Percentiles rank a stretch among this genome's conserved stretches.
These are phyloP conservation scores for Petasospora fabianii DNA, from an alignment of 1,139 yeast species.

Conservation along the genomic window DNA sequence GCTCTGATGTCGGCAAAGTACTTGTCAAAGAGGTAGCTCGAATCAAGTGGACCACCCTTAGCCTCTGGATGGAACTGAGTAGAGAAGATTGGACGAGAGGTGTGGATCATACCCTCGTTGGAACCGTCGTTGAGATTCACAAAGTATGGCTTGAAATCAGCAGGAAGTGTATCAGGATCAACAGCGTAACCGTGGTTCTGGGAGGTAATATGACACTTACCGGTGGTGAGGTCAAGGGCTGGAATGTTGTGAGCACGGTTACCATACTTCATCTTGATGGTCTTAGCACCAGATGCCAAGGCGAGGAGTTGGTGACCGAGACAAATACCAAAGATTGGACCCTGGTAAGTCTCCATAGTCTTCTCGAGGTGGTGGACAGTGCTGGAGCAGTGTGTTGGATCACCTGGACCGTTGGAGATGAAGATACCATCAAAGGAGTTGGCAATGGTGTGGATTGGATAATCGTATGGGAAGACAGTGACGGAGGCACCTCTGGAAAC, in stretches of 20 bases:
- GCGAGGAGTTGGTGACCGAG: conserved; percentile 96
- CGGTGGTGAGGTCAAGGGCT: conserved; percentile 83
- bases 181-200: conserved; percentile 99
- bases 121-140: conserved; percentile 92
- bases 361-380: conserved; percentile 74
- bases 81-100: conserved; percentile 81
- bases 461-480: conserved; percentile 94
- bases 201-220: conserved; percentile 94
- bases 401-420: conserved; percentile 97
- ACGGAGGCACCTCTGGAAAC: conserved; percentile 94
- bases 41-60: conserved; percentile 96
- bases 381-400: conserved; percentile 86
- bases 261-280: conserved; percentile 91
- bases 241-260: conserved; percentile 99
- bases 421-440: conserved; percentile 91
- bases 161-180: conserved; percentile 69
- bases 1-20: conserved; percentile 67
- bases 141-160: conserved; percentile 82
- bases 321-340: conserved; percentile 96
- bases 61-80: conserved; percentile 99
- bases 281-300: conserved; percentile 89
- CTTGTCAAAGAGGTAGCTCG: conserved; percentile 85
- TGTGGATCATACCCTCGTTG: conserved; percentile 95
- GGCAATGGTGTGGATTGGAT: conserved; percentile 88
- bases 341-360: conserved; percentile 59